phyloP scores from a whole-genome alignment of 169 alveolate genomes.

The Plasmodium relictum region DNA sequence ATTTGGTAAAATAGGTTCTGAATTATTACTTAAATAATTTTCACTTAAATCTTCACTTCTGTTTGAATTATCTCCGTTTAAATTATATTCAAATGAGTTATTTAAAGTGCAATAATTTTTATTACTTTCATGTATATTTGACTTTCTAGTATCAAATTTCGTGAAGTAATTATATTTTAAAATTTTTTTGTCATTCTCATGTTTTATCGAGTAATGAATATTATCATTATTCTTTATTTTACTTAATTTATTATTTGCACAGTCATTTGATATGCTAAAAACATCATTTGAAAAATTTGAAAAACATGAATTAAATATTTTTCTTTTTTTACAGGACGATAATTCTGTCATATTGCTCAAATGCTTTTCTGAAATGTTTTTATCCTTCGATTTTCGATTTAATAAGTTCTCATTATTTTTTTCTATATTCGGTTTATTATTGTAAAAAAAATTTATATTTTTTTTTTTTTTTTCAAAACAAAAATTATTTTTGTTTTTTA shows the following conservation, averaged over 20 bases:
- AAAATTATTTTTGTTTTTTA: too few relatives aligned
- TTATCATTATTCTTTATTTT: too few relatives aligned
- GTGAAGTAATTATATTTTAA: too few relatives aligned
- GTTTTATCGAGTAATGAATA: too few relatives aligned
- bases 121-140: neutral
- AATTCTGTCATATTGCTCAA: constrained; percentile 14
- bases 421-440: neutral
- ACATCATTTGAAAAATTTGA: too few relatives aligned
- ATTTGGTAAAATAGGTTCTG: constrained; percentile 18
- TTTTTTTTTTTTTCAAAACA: too few relatives aligned
- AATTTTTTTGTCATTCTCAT: too few relatives aligned
- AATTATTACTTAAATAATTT: neutral
- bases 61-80: constrained; percentile 3
- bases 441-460: too few relatives aligned
- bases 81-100: neutral
- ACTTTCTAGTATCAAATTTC: neutral
- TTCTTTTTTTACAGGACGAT: constrained; percentile 21
- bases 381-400: neutral
- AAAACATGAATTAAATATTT: neutral
- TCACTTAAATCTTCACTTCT: neutral
- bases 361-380: constrained; percentile 4
- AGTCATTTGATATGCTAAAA: too few relatives aligned
- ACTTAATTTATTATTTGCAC: too few relatives aligned
- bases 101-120: neutral
- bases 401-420: neutral